These are phyloP conservation scores for Neurospora sp. DNA, from an alignment of 495 filamentous ascomycete genomes.

Conservation along the genomic window DNA sequence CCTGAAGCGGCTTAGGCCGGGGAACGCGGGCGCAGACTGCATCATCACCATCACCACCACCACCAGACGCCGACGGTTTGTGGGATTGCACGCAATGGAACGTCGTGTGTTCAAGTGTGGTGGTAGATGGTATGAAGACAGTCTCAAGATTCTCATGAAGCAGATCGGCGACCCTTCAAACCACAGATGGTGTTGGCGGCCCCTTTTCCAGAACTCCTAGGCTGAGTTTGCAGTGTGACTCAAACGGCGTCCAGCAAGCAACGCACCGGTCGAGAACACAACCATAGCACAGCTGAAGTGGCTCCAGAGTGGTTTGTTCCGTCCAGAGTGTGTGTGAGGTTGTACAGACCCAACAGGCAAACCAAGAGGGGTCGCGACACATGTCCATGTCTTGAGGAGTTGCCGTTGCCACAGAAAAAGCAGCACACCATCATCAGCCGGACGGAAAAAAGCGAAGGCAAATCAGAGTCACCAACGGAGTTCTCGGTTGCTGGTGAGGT, in stretches of 20 bases:
- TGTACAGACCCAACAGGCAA: background rate
- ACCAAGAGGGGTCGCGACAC: background rate
- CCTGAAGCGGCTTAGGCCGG: background rate
- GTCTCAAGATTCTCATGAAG: background rate
- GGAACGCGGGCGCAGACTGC: background rate
- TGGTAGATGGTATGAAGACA: background rate
- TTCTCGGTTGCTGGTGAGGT: background rate
- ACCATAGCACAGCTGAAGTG: background rate
- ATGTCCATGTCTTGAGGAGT: background rate
- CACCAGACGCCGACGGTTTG: background rate
- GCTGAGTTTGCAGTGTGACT: background rate
- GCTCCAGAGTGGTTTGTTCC: background rate
- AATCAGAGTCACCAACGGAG: background rate
- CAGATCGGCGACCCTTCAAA: background rate
- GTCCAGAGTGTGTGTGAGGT: background rate
- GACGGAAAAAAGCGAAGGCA: background rate
- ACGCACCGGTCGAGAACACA: background rate
- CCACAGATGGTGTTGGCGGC: background rate
- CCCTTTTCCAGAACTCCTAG: background rate
- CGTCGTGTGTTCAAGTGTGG: background rate
- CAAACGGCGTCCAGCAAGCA: background rate
- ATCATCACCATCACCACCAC: background rate
- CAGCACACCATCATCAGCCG: background rate
- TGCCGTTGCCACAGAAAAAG: background rate
- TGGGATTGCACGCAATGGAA: background rate